Evolutionary conservation across 2,329 filamentous ascomycete species (phyloP).

Genomic region (Rhytidhysteron rufulum): DNA sequence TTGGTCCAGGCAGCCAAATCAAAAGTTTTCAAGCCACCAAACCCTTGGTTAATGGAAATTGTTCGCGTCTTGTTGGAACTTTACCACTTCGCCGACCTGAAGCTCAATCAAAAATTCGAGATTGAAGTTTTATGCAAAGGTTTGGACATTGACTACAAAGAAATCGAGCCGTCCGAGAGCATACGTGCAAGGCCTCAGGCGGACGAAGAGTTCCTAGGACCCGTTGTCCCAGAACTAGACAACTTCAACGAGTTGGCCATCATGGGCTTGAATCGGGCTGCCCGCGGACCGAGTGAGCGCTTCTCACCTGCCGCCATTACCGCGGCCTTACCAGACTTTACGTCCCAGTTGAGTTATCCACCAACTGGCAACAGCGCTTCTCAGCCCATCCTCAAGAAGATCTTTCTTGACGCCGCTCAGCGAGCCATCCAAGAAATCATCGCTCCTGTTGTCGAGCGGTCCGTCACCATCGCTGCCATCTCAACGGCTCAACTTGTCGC

Average conservation of each 20-base stretch:
- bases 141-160: conserved; percentile 85
- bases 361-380: conserved; percentile 67
- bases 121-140: conserved; percentile 97
- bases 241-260: conserved; percentile 74
- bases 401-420: conserved; percentile 81
- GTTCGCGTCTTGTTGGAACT: conserved; percentile 86
- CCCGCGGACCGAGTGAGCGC: conserved; percentile 64
- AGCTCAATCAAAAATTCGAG: conserved; percentile 96
- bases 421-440: conserved; percentile 95
- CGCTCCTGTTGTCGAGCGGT: conserved; percentile 92
- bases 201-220: conserved; percentile 53
- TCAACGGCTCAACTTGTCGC: conserved; percentile 92
- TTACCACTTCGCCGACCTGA: conserved; percentile 88
- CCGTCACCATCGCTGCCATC: conserved; percentile 95
- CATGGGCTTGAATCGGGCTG: conserved; percentile 59
- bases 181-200: conserved; percentile 73
- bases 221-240: conserved; percentile 64
- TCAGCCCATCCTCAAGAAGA: conserved; percentile 61
- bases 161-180: conserved; percentile 79
- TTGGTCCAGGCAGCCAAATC: conserved; percentile 80
- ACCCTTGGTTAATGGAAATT: conserved; percentile 98
- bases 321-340: conserved; percentile 78
- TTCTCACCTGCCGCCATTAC: conserved; percentile 76
- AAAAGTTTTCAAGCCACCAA: conserved; percentile 86
- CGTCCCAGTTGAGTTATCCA: conserved; percentile 74